Conservation (phyloP, 225 moss, liverwort and hornwort genomes). For the Anthoceros angustus region DNA sequence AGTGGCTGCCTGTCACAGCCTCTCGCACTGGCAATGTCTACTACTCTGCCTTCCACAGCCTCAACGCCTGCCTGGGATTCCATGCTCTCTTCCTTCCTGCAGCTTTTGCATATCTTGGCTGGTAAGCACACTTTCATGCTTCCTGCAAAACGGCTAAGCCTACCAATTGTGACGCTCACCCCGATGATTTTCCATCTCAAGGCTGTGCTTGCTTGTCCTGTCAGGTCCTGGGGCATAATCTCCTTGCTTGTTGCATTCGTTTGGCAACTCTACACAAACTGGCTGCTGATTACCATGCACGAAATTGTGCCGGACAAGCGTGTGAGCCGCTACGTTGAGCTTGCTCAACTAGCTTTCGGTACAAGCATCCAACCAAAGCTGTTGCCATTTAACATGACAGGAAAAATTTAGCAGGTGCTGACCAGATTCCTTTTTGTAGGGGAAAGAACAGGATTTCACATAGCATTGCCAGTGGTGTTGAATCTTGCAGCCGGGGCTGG, state of each 20-base stretch:
- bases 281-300: constrained; percentile 71
- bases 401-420: neutral
- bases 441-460: constrained; percentile 22
- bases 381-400: constrained; percentile 3
- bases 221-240: constrained; percentile 60
- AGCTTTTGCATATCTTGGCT: constrained; percentile 66
- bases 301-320: constrained; percentile 53
- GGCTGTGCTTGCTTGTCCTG: neutral
- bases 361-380: neutral
- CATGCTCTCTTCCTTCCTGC: constrained; percentile 60
- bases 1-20: constrained; percentile 3
- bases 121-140: constrained; percentile 24
- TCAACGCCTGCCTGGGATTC: constrained; percentile 62
- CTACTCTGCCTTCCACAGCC: constrained; percentile 55
- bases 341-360: constrained; percentile 57
- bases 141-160: neutral
- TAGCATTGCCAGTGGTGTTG: constrained; percentile 31
- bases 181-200: neutral
- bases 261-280: constrained; percentile 66
- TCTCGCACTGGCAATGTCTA: constrained; percentile 27
- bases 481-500: constrained; percentile 44
- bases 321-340: constrained; percentile 43
- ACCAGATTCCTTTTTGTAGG: constrained; percentile 19
- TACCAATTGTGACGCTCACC: neutral
- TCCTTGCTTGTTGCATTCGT: constrained; percentile 38